Percentiles rank a stretch among this genome's conserved stretches.
These are phyloP conservation scores for Epichloe brachyelytri DNA, from an alignment of 2,329 filamentous ascomycete genomes.

Conservation along the genomic window DNA sequence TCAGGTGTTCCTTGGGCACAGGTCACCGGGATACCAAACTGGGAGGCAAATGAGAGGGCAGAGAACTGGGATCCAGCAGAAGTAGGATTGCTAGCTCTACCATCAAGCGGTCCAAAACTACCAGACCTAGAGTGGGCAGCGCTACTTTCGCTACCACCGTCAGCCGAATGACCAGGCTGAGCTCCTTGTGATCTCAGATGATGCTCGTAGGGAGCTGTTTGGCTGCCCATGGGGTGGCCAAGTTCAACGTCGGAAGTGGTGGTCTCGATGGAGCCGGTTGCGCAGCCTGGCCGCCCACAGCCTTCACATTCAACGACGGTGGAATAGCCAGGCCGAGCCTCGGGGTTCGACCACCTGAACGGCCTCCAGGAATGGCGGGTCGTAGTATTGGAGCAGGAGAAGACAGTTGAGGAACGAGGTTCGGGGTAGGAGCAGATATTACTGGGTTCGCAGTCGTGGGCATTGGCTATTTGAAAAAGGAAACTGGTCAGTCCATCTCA, in stretches of 20 bases:
- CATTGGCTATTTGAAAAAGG: slow-evolving; percentile 9
- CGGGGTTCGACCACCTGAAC: slow-evolving; percentile 53
- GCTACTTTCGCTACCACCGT: slow-evolving; percentile 68
- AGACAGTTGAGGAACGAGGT: slow-evolving; percentile 48
- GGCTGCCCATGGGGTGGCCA: slow-evolving; percentile 79
- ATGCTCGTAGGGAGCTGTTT: slow-evolving; percentile 57
- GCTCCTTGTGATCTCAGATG: slow-evolving; percentile 35
- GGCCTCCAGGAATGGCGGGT: slow-evolving; percentile 63
- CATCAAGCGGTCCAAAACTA: slow-evolving; percentile 68
- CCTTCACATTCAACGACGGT: slow-evolving; percentile 68
- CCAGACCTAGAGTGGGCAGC: slow-evolving; percentile 68
- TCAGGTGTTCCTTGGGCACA: slow-evolving; percentile 61
- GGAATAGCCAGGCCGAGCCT: slow-evolving; percentile 84
- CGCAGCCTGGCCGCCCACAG: slow-evolving; percentile 43
- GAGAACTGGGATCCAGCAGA: slow-evolving; percentile 84
- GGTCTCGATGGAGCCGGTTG: slow-evolving; percentile 28
- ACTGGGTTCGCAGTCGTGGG: slow-evolving; percentile 12
- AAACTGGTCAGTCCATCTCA: background rate
- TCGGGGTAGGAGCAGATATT: slow-evolving; percentile 19
- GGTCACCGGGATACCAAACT: slow-evolving; percentile 53
- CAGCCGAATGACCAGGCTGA: slow-evolving; percentile 52
- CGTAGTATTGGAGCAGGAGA: slow-evolving; percentile 70
- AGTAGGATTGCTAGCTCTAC: slow-evolving; percentile 65
- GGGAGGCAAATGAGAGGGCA: slow-evolving; percentile 64
- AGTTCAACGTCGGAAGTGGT: slow-evolving; percentile 63